Evolutionary conservation across 345 rosid genomes (phyloP).

Genomic region (Firmiana major): DNA sequence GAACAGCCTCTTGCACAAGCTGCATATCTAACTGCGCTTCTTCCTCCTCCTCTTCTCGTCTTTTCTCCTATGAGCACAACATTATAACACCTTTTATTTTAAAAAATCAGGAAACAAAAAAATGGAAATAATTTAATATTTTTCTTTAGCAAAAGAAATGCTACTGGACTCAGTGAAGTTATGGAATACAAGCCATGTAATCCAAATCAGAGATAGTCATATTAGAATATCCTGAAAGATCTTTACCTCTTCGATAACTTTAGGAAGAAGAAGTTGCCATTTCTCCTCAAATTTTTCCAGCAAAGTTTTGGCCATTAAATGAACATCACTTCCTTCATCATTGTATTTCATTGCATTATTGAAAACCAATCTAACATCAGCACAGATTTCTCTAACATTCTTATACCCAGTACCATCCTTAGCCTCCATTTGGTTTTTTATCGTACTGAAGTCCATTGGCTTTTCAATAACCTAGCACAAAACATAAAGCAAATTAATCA

Average conservation of each 20-base stretch:
- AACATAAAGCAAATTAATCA: slow-evolving; percentile 11
- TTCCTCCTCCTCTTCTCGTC: slow-evolving; percentile 59
- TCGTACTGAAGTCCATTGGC: slow-evolving; percentile 94
- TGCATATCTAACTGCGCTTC: slow-evolving; percentile 58
- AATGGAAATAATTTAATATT: background rate
- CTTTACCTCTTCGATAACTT: slow-evolving; percentile 23
- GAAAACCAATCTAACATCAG: slow-evolving; percentile 81
- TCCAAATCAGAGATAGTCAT: background rate
- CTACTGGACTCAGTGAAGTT: slow-evolving; percentile 1
- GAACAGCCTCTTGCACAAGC: slow-evolving; percentile 70
- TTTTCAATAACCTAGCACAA: slow-evolving; percentile 62
- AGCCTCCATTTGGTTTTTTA: slow-evolving; percentile 85
- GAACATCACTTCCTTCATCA: slow-evolving; percentile 62
- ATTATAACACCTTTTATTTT: background rate
- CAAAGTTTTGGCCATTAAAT: slow-evolving; percentile 80
- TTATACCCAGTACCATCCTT: slow-evolving; percentile 78
- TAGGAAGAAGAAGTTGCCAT: slow-evolving; percentile 34
- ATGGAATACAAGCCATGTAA: slow-evolving; percentile 9
- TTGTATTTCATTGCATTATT: slow-evolving; percentile 96
- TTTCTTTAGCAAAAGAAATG: background rate
- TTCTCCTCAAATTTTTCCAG: slow-evolving; percentile 82
- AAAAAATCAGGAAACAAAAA: background rate
- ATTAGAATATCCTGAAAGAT: background rate
- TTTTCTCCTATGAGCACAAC: slow-evolving; percentile 50
- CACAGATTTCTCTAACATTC: slow-evolving; percentile 70